Evolutionary conservation across 352 stramenopile species (phyloP).

Genomic region (Phytophthora palmivora): DNA sequence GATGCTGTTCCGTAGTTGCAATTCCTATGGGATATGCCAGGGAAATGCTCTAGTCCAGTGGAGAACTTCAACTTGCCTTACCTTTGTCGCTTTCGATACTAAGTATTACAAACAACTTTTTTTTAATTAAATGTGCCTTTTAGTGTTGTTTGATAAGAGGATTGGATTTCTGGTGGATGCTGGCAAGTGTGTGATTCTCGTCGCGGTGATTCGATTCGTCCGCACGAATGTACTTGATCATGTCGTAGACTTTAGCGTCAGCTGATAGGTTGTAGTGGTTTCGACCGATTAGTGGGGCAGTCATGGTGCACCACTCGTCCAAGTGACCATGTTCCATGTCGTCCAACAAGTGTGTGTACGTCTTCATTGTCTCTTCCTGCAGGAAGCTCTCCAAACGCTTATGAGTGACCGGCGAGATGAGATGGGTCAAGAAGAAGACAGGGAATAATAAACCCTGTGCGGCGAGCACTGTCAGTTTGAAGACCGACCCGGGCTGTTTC

Average conservation of each 20-base stretch:
- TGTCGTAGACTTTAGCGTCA: slow-evolving; percentile 81
- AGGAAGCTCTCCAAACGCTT: slow-evolving; percentile 93
- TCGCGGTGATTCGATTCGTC: slow-evolving; percentile 80
- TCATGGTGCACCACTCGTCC: slow-evolving; percentile 62
- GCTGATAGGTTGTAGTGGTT: slow-evolving; percentile 88
- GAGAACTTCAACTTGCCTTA: no score
- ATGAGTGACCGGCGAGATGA: slow-evolving; percentile 82
- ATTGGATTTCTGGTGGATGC: no score
- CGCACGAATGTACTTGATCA: slow-evolving; percentile 84
- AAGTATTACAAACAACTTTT: no score
- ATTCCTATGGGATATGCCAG: no score
- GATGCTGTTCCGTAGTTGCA: no score
- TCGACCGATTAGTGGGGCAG: slow-evolving; percentile 72
- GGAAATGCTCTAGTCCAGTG: no score
- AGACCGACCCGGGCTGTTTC: slow-evolving; percentile 78
- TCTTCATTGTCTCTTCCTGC: slow-evolving; percentile 91
- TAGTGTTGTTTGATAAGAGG: no score
- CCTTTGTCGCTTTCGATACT: no score
- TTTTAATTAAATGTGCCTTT: no score
- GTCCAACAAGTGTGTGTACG: slow-evolving; percentile 90
- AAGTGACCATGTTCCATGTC: slow-evolving; percentile 89
- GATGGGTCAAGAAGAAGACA: slow-evolving; percentile 82
- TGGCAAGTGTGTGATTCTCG: no score
- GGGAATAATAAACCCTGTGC: slow-evolving; percentile 89
- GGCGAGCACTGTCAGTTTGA: slow-evolving; percentile 79